Evolutionary conservation across 2,329 filamentous ascomycete species (phyloP).

Genomic region (Xylariaceae sp.): DNA sequence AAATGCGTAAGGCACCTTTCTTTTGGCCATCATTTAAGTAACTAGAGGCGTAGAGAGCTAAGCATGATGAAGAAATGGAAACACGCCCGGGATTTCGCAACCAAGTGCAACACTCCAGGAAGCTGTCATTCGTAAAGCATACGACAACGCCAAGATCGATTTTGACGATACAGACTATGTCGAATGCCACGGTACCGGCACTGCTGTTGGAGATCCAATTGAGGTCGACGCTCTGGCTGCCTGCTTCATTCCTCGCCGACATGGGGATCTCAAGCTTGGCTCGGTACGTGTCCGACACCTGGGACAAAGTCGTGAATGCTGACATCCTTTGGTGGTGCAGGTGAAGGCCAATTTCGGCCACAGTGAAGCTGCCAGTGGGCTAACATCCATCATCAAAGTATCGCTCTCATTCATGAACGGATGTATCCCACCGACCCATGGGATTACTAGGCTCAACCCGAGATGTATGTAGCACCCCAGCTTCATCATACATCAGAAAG

Average conservation of each 20-base stretch:
- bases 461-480: no score
- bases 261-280: conserved; percentile 8
- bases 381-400: conserved; percentile 19
- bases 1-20: no score
- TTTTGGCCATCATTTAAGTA: no score
- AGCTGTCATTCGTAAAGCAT: conserved; percentile 17
- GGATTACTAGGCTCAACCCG: conserved; percentile 19
- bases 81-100: conserved; percentile 14
- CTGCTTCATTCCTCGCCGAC: conserved; percentile 8
- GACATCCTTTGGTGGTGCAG: conserved; percentile 17
- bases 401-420: conserved; percentile 19
- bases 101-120: conserved; percentile 17
- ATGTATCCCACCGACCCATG: conserved; percentile 22
- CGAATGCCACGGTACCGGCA: conserved; percentile 32
- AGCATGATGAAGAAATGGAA: conserved; percentile 19
- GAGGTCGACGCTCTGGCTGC: conserved; percentile 32
- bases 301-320: conserved; percentile 6
- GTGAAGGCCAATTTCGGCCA: conserved; percentile 19
- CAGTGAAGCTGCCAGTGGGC: conserved; percentile 21
- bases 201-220: conserved; percentile 34
- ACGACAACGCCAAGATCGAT: conserved; percentile 13
- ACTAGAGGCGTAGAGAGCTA: no score
- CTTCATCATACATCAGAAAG: no score
- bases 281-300: no score
- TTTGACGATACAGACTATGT: conserved; percentile 12